Conservation (phyloP, 257 asterid species). For the Hygrophila difformis region DNA sequence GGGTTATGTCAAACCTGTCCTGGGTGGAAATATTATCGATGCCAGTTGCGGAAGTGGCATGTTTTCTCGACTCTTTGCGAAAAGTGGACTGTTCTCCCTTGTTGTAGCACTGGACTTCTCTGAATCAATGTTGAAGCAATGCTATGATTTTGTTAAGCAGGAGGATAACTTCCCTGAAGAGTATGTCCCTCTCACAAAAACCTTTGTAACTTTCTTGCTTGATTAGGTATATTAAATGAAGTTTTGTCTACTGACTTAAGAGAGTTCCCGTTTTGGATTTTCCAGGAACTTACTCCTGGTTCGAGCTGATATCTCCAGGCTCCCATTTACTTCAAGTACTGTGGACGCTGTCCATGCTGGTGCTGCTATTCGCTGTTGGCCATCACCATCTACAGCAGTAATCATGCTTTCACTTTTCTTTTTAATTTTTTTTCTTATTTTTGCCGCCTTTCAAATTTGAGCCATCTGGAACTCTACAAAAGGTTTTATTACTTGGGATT, state of each 20-base stretch:
- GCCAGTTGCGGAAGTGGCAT: constrained; percentile 93
- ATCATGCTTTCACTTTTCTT: constrained; percentile 12
- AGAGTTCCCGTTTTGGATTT: no score
- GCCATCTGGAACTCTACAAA: no score
- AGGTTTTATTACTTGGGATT: no score
- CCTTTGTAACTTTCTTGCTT: not conserved
- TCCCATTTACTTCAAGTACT: constrained; percentile 65
- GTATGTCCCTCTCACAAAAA: constrained; percentile 21
- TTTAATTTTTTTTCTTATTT: no score
- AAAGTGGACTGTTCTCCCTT: constrained; percentile 63
- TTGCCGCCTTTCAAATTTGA: no score
- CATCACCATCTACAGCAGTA: constrained; percentile 83
- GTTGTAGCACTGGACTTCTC: constrained; percentile 80
- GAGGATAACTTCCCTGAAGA: constrained; percentile 65
- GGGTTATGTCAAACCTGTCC: constrained; percentile 56
- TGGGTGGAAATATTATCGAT: constrained; percentile 78
- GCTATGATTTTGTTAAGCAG: constrained; percentile 67
- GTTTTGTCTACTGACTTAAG: no score
- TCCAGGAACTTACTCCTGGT: constrained; percentile 56
- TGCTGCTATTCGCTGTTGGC: constrained; percentile 95
- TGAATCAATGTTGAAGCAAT: constrained; percentile 70
- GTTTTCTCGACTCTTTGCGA: constrained; percentile 68
- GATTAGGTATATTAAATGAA: not conserved
- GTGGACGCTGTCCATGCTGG: constrained; percentile 93
- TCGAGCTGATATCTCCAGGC: constrained; percentile 79